Conservation (phyloP, 495 filamentous ascomycete genomes). For the Aspergillus diversus region DNA sequence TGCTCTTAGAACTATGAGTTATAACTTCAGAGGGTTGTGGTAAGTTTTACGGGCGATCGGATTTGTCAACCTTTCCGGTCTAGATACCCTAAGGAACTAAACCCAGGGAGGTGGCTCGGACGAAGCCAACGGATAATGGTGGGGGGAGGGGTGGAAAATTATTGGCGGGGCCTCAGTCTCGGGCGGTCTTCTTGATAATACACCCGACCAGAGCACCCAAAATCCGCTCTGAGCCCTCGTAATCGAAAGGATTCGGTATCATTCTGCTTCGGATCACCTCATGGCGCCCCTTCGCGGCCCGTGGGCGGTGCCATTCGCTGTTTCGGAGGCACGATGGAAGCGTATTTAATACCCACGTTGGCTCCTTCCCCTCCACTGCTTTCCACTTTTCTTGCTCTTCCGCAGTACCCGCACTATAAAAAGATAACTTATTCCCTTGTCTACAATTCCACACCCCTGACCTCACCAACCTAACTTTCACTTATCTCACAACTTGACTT, state of each 20-base stretch:
- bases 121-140: slow-evolving; percentile 16
- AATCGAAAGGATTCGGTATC: slow-evolving; percentile 51
- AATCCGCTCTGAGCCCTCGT: slow-evolving; percentile 19
- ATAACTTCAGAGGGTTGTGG: slow-evolving; percentile 8
- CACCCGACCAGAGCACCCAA: slow-evolving; percentile 1
- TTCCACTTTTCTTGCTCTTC: slow-evolving; percentile 15
- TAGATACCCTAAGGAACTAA: slow-evolving; percentile 12
- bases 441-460: background rate
- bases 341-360: slow-evolving; percentile 28
- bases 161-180: slow-evolving; percentile 37
- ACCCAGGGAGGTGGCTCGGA: slow-evolving; percentile 5
- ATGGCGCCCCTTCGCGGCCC: slow-evolving; percentile 27
- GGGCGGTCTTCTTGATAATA: slow-evolving; percentile 47
- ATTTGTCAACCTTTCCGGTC: slow-evolving; percentile 20
- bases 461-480: slow-evolving; percentile 15
- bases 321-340: slow-evolving; percentile 11
- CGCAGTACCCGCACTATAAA: slow-evolving; percentile 15
- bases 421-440: slow-evolving; percentile 16
- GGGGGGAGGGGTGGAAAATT: slow-evolving; percentile 19
- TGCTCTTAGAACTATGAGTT: background rate
- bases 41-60: background rate
- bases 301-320: slow-evolving; percentile 22
- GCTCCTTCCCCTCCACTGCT: slow-evolving; percentile 16
- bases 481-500: slow-evolving; percentile 4
- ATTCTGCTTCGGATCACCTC: slow-evolving; percentile 48